Conservation (phyloP, 140 eudicot species). For the Flaveria floridana region DNA sequence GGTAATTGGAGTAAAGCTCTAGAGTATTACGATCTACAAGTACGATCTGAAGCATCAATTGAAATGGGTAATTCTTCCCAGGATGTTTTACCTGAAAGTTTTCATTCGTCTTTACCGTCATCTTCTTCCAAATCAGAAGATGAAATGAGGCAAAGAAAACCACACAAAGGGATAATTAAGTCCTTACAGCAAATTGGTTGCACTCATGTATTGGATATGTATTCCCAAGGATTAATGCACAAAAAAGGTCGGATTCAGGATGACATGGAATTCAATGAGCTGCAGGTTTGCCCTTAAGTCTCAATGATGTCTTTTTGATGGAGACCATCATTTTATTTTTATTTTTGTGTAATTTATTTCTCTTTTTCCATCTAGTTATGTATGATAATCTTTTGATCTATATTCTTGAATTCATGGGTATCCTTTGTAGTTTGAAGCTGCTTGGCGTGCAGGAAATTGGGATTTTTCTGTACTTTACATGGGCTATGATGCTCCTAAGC, state of each 20-base stretch:
- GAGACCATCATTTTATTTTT: background rate
- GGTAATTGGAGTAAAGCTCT: slow-evolving; percentile 99
- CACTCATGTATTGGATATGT: slow-evolving; percentile 83
- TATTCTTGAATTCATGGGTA: slow-evolving; percentile 15
- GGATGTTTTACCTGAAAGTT: slow-evolving; percentile 34
- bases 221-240: slow-evolving; percentile 84
- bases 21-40: slow-evolving; percentile 88
- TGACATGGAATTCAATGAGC: slow-evolving; percentile 82
- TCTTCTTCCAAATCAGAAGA: slow-evolving; percentile 41
- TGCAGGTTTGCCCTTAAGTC: slow-evolving; percentile 62
- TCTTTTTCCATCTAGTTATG: slow-evolving; percentile 5
- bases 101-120: slow-evolving; percentile 29
- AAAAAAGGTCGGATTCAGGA: slow-evolving; percentile 72
- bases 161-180: slow-evolving; percentile 83
- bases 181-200: slow-evolving; percentile 95
- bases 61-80: slow-evolving; percentile 37
- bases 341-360: slow-evolving; percentile 1
- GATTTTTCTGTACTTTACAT: slow-evolving; percentile 66
- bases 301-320: background rate
- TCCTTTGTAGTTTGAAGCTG: slow-evolving; percentile 86
- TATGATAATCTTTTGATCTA: slow-evolving; percentile 15
- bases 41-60: slow-evolving; percentile 51
- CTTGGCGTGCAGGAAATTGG: slow-evolving; percentile 99
- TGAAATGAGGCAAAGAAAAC: slow-evolving; percentile 57
- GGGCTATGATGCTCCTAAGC: slow-evolving; percentile 33